phyloP scores from a whole-genome alignment of 192 early-diverging fungal species.

The Gaertneriomyces semiglobifer region DNA sequence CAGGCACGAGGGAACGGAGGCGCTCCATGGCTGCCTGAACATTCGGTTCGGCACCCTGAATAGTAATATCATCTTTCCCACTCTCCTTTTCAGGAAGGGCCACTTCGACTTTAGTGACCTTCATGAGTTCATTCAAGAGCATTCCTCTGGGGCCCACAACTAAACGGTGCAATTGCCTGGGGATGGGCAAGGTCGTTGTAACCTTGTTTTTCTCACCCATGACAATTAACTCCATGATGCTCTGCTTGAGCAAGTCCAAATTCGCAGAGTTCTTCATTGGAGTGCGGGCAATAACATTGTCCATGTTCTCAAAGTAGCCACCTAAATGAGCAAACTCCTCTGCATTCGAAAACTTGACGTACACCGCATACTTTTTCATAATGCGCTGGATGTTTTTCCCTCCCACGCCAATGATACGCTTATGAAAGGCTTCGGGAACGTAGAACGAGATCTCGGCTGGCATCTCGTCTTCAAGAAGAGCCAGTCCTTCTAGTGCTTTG shows the following conservation, averaged over 20 bases:
- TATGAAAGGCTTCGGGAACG: slow-evolving; percentile 78
- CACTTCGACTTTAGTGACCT: slow-evolving; percentile 55
- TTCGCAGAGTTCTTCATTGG: slow-evolving; percentile 70
- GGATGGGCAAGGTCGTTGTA: slow-evolving; percentile 48
- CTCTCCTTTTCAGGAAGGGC: slow-evolving; percentile 64
- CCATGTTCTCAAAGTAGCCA: slow-evolving; percentile 73
- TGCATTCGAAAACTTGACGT: slow-evolving; percentile 81
- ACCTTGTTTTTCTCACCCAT: slow-evolving; percentile 50
- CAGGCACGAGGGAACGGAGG: slow-evolving; percentile 56
- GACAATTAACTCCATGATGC: slow-evolving; percentile 62
- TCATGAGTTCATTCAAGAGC: slow-evolving; percentile 53
- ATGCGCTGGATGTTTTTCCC: slow-evolving; percentile 87
- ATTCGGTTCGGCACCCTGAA: slow-evolving; percentile 58
- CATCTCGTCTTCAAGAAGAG: slow-evolving; percentile 74
- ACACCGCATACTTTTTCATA: slow-evolving; percentile 86
- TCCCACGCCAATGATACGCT: slow-evolving; percentile 83
- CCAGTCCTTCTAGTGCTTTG: slow-evolving; percentile 64
- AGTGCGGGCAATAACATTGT: slow-evolving; percentile 81
- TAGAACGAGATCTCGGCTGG: slow-evolving; percentile 83
- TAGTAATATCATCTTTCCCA: slow-evolving; percentile 53
- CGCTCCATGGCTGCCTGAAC: slow-evolving; percentile 53
- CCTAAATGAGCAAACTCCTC: slow-evolving; percentile 70
- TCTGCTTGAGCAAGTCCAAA: slow-evolving; percentile 57
- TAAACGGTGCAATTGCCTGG: slow-evolving; percentile 55
- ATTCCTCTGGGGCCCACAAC: slow-evolving; percentile 48